A percentile compares a stretch with the other conserved stretches of the same genome.
Evolutionary conservation across 208 protist species (phyloP).

Genomic region (Sergeia podlipaevii): DNA sequence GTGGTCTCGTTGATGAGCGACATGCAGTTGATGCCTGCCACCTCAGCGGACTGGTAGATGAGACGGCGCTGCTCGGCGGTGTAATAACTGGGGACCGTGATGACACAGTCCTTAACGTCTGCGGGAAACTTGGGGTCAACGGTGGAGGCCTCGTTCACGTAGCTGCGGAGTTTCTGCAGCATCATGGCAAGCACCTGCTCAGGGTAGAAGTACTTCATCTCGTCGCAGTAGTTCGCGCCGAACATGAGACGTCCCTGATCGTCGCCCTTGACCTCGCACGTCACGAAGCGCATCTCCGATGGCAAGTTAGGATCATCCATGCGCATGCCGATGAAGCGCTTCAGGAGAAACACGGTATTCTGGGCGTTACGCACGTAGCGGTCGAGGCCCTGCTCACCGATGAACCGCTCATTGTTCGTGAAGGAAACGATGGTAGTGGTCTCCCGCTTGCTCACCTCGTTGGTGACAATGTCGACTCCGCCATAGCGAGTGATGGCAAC

Average conservation of each 20-base stretch:
- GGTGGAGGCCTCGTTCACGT: constrained; percentile 75
- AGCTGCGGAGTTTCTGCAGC: constrained; percentile 70
- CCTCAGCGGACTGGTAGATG: constrained; percentile 78
- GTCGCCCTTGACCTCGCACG: constrained; percentile 56
- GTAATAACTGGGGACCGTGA: constrained; percentile 88
- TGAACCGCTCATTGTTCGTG: constrained; percentile 78
- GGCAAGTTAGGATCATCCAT: constrained; percentile 66
- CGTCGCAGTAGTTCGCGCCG: constrained; percentile 73
- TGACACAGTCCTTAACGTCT: constrained; percentile 76
- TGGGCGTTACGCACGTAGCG: constrained; percentile 78
- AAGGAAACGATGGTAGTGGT: constrained; percentile 91
- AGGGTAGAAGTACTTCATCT: constrained; percentile 75
- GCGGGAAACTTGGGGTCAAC: constrained; percentile 45
- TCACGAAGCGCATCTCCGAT: constrained; percentile 58
- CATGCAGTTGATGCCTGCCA: constrained; percentile 87
- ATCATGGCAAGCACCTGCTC: constrained; percentile 93
- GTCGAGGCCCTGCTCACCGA: constrained; percentile 85
- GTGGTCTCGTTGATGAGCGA: constrained; percentile 90
- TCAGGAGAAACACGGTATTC: constrained; percentile 85
- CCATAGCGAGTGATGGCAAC: constrained; percentile 84
- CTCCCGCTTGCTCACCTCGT: constrained; percentile 88
- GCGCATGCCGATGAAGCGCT: constrained; percentile 87
- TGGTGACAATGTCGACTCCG: constrained; percentile 89
- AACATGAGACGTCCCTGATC: constrained; percentile 74
- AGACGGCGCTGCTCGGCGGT: constrained; percentile 77